Evolutionary conservation across 2,329 filamentous ascomycete species (phyloP).

Genomic region (Xylaria sp.): DNA sequence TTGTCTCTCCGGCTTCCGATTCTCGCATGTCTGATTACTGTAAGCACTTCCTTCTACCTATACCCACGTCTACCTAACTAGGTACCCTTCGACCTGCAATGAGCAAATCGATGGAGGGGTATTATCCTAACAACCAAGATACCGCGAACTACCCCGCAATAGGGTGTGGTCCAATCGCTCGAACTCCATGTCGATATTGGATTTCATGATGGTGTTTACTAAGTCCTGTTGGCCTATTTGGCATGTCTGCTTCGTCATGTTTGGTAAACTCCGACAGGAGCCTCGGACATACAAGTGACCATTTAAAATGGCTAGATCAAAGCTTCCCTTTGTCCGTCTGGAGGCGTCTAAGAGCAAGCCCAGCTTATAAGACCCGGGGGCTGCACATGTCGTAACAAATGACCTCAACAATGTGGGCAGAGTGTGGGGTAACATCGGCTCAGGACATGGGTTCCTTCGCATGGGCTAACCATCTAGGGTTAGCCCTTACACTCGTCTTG

Average conservation of each 20-base stretch:
- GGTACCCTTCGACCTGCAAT: not conserved
- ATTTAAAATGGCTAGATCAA: conserved; percentile 7
- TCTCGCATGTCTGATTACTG: not conserved
- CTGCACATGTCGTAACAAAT: conserved; percentile 18
- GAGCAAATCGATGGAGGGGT: not conserved
- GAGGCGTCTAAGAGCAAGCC: conserved; percentile 14
- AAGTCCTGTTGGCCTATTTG: not conserved
- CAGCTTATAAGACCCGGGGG: not conserved
- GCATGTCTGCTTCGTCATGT: not conserved
- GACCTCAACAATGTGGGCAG: conserved; percentile 22
- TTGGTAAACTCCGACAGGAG: conserved; percentile 6
- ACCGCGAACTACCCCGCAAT: conserved; percentile 13
- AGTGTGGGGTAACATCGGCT: conserved; percentile 15
- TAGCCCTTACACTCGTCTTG: not conserved
- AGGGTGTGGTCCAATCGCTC: conserved; percentile 3
- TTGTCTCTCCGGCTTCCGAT: not conserved
- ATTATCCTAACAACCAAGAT: too few species aligned
- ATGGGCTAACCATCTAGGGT: conserved; percentile 4
- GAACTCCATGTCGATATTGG: not conserved
- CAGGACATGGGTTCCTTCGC: conserved; percentile 5
- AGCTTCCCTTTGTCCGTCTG: conserved; percentile 36
- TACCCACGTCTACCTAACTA: too few species aligned
- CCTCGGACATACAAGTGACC: conserved; percentile 14
- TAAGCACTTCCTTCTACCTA: not conserved
- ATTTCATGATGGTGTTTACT: conserved; percentile 22